Percentiles rank a stretch among this genome's conserved stretches.
Evolutionary conservation across 2,329 filamentous ascomycete genomes (phyloP).

Genomic region (Coniochaeta prunicola): DNA sequence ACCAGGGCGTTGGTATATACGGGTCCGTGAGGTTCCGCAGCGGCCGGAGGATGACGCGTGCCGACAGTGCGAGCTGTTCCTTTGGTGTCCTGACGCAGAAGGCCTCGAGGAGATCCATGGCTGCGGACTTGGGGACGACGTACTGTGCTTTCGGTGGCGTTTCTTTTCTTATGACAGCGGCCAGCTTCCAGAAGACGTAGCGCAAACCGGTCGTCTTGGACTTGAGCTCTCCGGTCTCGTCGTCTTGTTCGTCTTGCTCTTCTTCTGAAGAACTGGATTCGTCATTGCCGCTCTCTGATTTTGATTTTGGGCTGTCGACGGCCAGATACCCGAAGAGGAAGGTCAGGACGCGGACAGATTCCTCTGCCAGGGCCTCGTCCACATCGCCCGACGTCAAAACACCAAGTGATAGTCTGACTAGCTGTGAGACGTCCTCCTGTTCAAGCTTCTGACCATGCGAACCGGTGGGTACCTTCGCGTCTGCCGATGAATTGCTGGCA

Average conservation of each 20-base stretch:
- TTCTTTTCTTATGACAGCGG: slow-evolving; percentile 72
- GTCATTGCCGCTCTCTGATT: slow-evolving; percentile 24
- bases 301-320: slow-evolving; percentile 18
- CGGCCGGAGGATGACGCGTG: slow-evolving; percentile 51
- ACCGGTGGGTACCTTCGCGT: slow-evolving; percentile 52
- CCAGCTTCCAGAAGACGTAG: slow-evolving; percentile 73
- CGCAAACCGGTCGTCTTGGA: slow-evolving; percentile 42
- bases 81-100: slow-evolving; percentile 56
- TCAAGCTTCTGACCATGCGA: slow-evolving; percentile 64
- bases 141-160: slow-evolving; percentile 54
- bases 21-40: slow-evolving; percentile 82
- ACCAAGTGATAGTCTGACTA: slow-evolving; percentile 40
- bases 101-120: slow-evolving; percentile 66
- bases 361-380: slow-evolving; percentile 67
- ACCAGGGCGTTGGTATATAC: slow-evolving; percentile 63
- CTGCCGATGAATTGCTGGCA: slow-evolving; percentile 52
- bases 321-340: slow-evolving; percentile 65
- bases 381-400: slow-evolving; percentile 56
- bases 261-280: slow-evolving; percentile 25
- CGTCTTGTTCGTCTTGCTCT: slow-evolving; percentile 37
- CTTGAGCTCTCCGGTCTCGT: slow-evolving; percentile 31
- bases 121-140: slow-evolving; percentile 67
- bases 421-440: slow-evolving; percentile 54
- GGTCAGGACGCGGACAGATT: slow-evolving; percentile 73
- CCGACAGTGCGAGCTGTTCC: slow-evolving; percentile 50